Base-by-base conservation (phyloP, 2,329 filamentous ascomycete genomes). In the Teratosphaeria pseudoeucalypti region DNA sequence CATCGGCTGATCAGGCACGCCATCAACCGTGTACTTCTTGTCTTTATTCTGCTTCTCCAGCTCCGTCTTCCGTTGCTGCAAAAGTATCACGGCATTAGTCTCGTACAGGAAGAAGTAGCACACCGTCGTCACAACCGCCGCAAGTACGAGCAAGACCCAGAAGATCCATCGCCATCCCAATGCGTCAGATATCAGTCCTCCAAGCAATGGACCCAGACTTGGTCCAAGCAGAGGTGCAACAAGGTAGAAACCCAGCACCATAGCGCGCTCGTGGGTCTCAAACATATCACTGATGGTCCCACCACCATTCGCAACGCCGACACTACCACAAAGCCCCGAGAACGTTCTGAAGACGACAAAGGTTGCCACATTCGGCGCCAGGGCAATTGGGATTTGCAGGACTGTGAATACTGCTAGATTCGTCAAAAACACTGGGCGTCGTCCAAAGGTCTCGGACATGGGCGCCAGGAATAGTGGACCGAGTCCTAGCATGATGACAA, bases 241-340 rank as follows among this genome's bases (percentile, higher is more conserved):
- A 10, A 49, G 43, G 19, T 49, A 49, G n/a, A 49, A 49, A 4
- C 43, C 43, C 1, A 49, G 43, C 5, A 49, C 43, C 43, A 49
- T 49, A 10, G 76, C 72, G 61, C 79, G 68, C 61, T 79, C 74
- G 34, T 66, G 72, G 0, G 75, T 74, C 12, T 72, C 63, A 57
- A 79, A 80, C 77, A 80, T 80, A 57, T 80, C 79, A 54, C 70
- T 73, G 27, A 80, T 78, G 0, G 74, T 78, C 1, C 78, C 78
- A 6, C 78, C 78, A 1, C 79, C 79, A 67, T 78, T 80, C 0
- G 77, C 77, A 53, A 80, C 76, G 0, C 77, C 77, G 0, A 80
- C 74, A 63, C 76, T 78, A 1, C 78, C 78, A 63, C 79, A 79
- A 64, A 79, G 77, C 1, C 78, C 78, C 2, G 75, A 68, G 7